Conservation (phyloP, 2,329 filamentous ascomycete genomes). For the Beauveria bassiana region DNA sequence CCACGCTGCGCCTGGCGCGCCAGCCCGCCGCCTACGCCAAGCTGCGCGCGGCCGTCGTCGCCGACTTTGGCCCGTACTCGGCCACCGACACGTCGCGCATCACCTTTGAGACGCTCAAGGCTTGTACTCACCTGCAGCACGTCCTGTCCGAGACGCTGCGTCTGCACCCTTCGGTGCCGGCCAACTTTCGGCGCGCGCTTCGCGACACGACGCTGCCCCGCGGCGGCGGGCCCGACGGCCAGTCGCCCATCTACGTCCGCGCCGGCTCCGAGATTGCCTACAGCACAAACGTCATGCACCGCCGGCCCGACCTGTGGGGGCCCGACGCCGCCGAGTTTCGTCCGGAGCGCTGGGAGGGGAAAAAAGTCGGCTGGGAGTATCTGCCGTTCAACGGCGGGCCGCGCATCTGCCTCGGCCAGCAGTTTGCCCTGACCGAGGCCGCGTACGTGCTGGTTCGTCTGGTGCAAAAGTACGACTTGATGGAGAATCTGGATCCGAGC, state of each 20-base stretch:
- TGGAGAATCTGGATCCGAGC: background rate
- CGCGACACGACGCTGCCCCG: slow-evolving; percentile 25
- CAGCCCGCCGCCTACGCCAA: slow-evolving; percentile 11
- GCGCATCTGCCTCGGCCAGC: slow-evolving; percentile 59
- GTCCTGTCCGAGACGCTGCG: slow-evolving; percentile 23
- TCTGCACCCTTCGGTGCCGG: slow-evolving; percentile 26
- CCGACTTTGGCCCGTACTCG: slow-evolving; percentile 5
- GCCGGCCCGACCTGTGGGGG: slow-evolving; percentile 28
- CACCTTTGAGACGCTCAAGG: slow-evolving; percentile 16
- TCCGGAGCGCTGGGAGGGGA: slow-evolving; percentile 29
- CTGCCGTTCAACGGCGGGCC: slow-evolving; percentile 30
- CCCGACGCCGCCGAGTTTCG: slow-evolving; percentile 27
- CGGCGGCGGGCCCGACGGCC: slow-evolving; percentile 29
- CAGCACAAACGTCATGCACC: slow-evolving; percentile 22
- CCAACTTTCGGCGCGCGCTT: slow-evolving; percentile 24
- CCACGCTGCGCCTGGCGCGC: slow-evolving; percentile 16
- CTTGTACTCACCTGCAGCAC: slow-evolving; percentile 19
- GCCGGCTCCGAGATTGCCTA: slow-evolving; percentile 24
- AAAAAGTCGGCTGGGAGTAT: slow-evolving; percentile 24
- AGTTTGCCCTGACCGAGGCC: slow-evolving; percentile 67
- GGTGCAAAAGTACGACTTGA: slow-evolving; percentile 43
- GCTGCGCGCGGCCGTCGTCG: slow-evolving; percentile 12
- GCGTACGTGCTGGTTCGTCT: slow-evolving; percentile 58
- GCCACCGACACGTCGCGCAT: background rate
- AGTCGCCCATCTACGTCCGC: slow-evolving; percentile 20